A percentile compares a stretch with the other conserved stretches of the same genome.
phyloP scores from a whole-genome alignment of 163 green algal genomes.

The Dunaliella salina region DNA sequence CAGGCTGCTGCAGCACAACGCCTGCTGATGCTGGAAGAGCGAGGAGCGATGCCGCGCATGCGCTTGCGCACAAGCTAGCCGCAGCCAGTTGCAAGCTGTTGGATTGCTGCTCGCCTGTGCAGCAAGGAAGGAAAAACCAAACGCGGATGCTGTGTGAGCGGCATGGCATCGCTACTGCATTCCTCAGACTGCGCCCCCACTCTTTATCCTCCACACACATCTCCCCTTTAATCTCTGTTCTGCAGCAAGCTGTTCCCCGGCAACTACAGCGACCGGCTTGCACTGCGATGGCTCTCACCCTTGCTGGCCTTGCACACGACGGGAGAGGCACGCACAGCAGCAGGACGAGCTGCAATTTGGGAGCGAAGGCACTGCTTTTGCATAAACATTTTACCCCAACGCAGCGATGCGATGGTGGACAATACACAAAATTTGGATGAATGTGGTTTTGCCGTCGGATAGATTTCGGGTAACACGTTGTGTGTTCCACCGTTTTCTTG shows the following conservation, averaged over 20 bases:
- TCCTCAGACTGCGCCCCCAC: not conserved
- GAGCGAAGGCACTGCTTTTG: too few relatives aligned
- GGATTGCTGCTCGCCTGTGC: not conserved
- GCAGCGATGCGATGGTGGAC: too few relatives aligned
- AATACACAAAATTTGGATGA: too few relatives aligned
- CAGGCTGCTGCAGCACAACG: conserved; percentile 28
- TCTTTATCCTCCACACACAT: too few relatives aligned
- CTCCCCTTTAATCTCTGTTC: too few relatives aligned
- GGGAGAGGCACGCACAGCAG: not conserved
- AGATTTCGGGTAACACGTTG: too few relatives aligned
- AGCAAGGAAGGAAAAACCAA: not conserved
- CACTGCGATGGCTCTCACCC: not conserved
- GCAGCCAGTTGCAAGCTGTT: conserved; percentile 5
- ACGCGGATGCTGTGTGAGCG: not conserved
- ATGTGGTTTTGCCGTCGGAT: too few relatives aligned
- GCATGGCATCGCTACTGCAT: not conserved
- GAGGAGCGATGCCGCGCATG: conserved; percentile 22
- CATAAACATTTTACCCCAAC: too few relatives aligned
- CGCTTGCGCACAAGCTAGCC: conserved; percentile 13
- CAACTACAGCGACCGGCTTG: too few relatives aligned
- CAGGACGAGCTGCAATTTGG: too few relatives aligned
- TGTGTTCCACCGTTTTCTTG: too few relatives aligned
- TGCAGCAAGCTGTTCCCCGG: too few relatives aligned
- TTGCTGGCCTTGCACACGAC: conserved; percentile 1
- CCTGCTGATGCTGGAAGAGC: conserved; percentile 21